A percentile compares a stretch with the other conserved stretches of the same genome.
Conservation (phyloP, 306 rosid genomes). For the Arachis hypogaea region DNA sequence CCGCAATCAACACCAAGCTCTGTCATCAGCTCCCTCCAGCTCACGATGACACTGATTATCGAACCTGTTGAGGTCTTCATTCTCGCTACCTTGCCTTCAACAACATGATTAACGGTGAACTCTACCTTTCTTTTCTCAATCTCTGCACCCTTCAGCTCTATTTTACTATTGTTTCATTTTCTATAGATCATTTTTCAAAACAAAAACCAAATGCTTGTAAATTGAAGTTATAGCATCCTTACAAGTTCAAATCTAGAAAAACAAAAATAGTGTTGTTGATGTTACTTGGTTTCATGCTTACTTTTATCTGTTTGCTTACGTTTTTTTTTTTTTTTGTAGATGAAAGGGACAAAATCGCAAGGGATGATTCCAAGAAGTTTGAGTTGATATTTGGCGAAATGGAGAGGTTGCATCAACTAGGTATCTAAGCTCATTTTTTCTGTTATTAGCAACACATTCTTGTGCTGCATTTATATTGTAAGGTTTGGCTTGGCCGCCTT, state of each 20-base stretch:
- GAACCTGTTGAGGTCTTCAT: slow-evolving; percentile 40
- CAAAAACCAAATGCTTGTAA: too few species aligned
- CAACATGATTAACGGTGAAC: slow-evolving; percentile 40
- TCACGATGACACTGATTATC: not conserved
- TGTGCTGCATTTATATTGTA: not conserved
- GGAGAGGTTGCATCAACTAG: slow-evolving; percentile 50
- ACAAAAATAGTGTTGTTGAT: not conserved
- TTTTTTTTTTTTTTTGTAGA: slow-evolving; percentile 31
- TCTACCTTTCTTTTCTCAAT: not conserved
- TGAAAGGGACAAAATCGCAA: slow-evolving; percentile 41
- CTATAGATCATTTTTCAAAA: too few species aligned
- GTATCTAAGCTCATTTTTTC: slow-evolving; percentile 29
- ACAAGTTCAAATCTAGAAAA: not conserved
- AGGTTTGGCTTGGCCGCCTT: not conserved
- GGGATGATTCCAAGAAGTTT: slow-evolving; percentile 39
- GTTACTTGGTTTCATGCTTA: not conserved
- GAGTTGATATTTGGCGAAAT: slow-evolving; percentile 40
- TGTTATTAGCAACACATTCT: not conserved
- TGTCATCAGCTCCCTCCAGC: not conserved
- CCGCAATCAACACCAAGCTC: not conserved
- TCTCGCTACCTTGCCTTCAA: slow-evolving; percentile 42
- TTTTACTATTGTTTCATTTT: too few species aligned
- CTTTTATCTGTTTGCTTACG: not conserved
- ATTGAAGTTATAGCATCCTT: not conserved
- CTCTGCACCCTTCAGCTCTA: not conserved